phyloP scores from a whole-genome alignment of 768 basidiomycete species.

The Phanerodontia chrysosporium region DNA sequence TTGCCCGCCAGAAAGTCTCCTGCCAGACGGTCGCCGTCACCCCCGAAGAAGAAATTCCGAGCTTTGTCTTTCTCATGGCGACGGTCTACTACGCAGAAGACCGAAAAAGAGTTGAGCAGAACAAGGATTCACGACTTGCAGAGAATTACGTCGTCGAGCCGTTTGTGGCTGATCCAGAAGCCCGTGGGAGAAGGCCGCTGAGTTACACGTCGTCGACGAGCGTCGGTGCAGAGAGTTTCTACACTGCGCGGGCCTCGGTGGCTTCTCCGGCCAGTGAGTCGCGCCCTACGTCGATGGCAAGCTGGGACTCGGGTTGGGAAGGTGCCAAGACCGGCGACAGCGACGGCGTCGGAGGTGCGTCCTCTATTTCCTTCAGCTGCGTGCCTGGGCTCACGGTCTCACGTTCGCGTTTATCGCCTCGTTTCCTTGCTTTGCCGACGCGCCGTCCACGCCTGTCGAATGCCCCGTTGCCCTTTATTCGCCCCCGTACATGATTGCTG shows the following conservation, averaged over 20 bases:
- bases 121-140: no score
- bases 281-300: neutral
- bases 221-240: neutral
- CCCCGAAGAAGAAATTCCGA: neutral
- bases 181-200: neutral
- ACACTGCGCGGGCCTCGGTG: neutral
- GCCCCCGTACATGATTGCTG: neutral
- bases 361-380: neutral
- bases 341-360: neutral
- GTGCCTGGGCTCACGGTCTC: neutral
- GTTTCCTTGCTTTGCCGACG: neutral
- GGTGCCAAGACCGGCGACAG: neutral
- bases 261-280: neutral
- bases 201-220: neutral
- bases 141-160: constrained; percentile 1
- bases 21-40: neutral
- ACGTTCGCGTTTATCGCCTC: no score
- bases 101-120: neutral
- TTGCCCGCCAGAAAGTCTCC: neutral
- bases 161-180: neutral
- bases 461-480: neutral
- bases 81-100: neutral
- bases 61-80: neutral
- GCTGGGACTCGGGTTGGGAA: neutral
- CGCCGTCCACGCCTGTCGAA: neutral